phyloP scores from a whole-genome alignment of 306 rosid genomes.

The Senna siamea region DNA sequence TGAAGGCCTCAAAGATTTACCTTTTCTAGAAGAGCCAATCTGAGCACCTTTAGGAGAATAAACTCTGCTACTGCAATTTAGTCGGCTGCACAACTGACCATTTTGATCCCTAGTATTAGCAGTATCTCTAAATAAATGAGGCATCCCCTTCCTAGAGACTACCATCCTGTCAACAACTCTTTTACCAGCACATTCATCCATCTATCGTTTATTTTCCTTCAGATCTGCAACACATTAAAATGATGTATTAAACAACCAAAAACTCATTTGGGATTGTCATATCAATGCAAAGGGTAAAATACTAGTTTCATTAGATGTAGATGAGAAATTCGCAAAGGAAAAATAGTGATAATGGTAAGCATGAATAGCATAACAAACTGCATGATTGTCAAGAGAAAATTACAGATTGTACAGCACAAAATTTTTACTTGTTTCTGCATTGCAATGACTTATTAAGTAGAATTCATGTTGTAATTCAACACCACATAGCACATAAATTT shows the following conservation, averaged over 20 bases:
- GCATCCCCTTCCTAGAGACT: constrained; percentile 61
- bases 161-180: constrained; percentile 52
- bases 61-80: constrained; percentile 61
- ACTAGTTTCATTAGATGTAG: neutral
- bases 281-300: neutral
- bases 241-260: constrained; percentile 6
- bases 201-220: constrained; percentile 44
- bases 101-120: constrained; percentile 56
- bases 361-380: neutral
- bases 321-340: neutral
- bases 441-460: neutral
- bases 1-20: constrained; percentile 56
- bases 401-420: neutral
- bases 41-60: constrained; percentile 56
- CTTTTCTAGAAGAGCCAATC: constrained; percentile 53
- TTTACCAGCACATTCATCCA: constrained; percentile 76
- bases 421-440: neutral
- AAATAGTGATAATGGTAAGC: neutral
- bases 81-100: constrained; percentile 56
- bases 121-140: constrained; percentile 59
- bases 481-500: neutral
- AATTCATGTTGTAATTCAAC: neutral
- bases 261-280: neutral
- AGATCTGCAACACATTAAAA: constrained; percentile 43
- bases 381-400: neutral